phyloP scores from a whole-genome alignment of 2,329 filamentous ascomycete species.

The Paraphoma sp. region DNA sequence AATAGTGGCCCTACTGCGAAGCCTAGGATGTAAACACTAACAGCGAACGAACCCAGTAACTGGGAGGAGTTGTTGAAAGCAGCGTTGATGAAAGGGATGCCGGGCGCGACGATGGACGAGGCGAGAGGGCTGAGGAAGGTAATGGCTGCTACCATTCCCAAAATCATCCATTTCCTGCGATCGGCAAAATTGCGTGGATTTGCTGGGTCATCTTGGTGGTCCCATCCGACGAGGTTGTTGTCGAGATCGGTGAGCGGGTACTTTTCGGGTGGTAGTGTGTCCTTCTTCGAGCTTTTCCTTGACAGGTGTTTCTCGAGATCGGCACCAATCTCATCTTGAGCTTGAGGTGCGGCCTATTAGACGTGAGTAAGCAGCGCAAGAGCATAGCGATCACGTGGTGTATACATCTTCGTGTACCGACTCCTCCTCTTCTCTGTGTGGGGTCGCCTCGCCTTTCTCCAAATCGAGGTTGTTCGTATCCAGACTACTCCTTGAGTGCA shows the following conservation, averaged over 20 bases:
- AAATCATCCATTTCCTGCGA: slow-evolving; percentile 33
- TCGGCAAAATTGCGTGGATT: slow-evolving; percentile 44
- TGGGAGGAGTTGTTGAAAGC: slow-evolving; percentile 43
- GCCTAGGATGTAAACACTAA: slow-evolving; percentile 46
- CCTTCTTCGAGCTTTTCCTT: slow-evolving; percentile 37
- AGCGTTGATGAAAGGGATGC: slow-evolving; percentile 35
- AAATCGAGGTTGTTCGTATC: slow-evolving; percentile 21
- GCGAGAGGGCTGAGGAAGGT: slow-evolving; percentile 45
- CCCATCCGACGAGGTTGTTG: slow-evolving; percentile 46
- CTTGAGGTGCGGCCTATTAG: slow-evolving; percentile 12
- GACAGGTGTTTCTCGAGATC: slow-evolving; percentile 41
- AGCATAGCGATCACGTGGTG: background rate
- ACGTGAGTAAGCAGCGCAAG: background rate
- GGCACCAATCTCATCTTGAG: slow-evolving; percentile 23
- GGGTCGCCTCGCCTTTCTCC: slow-evolving; percentile 21
- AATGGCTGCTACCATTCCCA: slow-evolving; percentile 37
- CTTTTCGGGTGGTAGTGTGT: slow-evolving; percentile 31
- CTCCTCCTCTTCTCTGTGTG: slow-evolving; percentile 14
- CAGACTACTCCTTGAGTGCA: slow-evolving; percentile 31
- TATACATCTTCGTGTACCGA: slow-evolving; percentile 11
- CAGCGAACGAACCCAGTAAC: slow-evolving; percentile 37
- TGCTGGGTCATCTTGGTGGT: slow-evolving; percentile 38
- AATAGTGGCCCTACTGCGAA: slow-evolving; percentile 43
- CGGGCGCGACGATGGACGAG: slow-evolving; percentile 47
- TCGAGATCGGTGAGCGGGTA: slow-evolving; percentile 43